Conservation (phyloP, 352 stramenopile species). For the Pythium insidiosum region DNA sequence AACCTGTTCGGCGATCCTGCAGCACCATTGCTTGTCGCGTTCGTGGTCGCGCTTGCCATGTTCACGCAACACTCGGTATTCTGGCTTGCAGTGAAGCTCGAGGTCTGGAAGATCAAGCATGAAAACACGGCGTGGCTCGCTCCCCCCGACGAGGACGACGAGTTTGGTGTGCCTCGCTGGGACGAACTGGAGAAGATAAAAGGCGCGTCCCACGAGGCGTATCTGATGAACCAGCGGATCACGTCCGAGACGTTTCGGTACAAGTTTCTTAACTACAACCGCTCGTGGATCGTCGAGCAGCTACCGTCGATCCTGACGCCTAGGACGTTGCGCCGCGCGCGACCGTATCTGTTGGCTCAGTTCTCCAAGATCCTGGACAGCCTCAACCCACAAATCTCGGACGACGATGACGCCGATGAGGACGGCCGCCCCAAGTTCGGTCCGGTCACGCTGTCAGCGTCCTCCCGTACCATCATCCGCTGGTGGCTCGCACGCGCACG, state of each 20-base stretch:
- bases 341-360: slow-evolving; percentile 94
- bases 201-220: slow-evolving; percentile 90
- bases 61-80: slow-evolving; percentile 69
- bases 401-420: slow-evolving; percentile 87
- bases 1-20: slow-evolving; percentile 95
- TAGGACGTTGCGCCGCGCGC: slow-evolving; percentile 80
- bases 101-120: slow-evolving; percentile 95
- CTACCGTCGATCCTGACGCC: slow-evolving; percentile 94
- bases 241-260: slow-evolving; percentile 95
- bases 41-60: slow-evolving; percentile 47
- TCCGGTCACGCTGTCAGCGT: slow-evolving; percentile 82
- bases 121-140: slow-evolving; percentile 94
- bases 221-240: slow-evolving; percentile 96
- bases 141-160: slow-evolving; percentile 84
- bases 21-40: slow-evolving; percentile 74
- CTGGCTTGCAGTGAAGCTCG: slow-evolving; percentile 81
- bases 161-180: slow-evolving; percentile 88
- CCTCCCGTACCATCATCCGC: slow-evolving; percentile 89
- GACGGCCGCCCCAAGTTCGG: slow-evolving; percentile 76
- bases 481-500: slow-evolving; percentile 88
- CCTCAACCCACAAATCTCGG: slow-evolving; percentile 92
- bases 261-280: slow-evolving; percentile 98
- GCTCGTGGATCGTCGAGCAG: slow-evolving; percentile 94
- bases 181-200: slow-evolving; percentile 92
- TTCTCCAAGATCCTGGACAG: slow-evolving; percentile 94